Conservation (phyloP, 106 monocot genomes). For the Posidonia australis region DNA sequence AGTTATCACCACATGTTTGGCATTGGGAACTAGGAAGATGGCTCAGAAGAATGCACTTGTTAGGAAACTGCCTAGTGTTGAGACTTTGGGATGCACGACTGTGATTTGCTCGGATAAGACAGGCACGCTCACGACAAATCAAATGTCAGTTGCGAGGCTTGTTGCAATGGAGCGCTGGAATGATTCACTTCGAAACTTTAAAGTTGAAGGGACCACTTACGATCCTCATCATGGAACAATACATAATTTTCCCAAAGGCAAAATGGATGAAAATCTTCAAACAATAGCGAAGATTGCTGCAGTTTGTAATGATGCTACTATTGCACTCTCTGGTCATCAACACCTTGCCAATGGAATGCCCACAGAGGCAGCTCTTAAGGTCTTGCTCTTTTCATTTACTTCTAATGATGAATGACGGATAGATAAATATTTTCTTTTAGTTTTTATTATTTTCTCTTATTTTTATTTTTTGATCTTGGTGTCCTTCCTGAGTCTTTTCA, state of each 20-base stretch:
- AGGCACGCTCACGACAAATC: conserved; percentile 82
- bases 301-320: conserved; percentile 71
- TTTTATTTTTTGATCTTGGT: background rate
- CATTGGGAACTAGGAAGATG: conserved; percentile 27
- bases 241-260: conserved; percentile 40
- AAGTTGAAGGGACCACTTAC: conserved; percentile 80
- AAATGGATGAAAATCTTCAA: conserved; percentile 68
- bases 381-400: conserved; percentile 6
- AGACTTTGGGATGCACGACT: conserved; percentile 80
- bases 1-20: conserved; percentile 28
- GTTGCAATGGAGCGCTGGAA: conserved; percentile 53
- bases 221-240: conserved; percentile 74
- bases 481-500: background rate
- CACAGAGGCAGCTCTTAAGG: conserved; percentile 87
- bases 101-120: conserved; percentile 86
- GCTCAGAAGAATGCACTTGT: conserved; percentile 55
- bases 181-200: conserved; percentile 43
- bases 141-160: conserved; percentile 76
- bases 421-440: background rate
- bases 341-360: conserved; percentile 81
- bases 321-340: conserved; percentile 49
- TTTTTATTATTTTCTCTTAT: background rate
- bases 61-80: conserved; percentile 82
- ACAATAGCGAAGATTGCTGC: conserved; percentile 77
- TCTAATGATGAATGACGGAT: background rate